phyloP scores from a whole-genome alignment of 345 rosid species.

The Rhizophora mangle region DNA sequence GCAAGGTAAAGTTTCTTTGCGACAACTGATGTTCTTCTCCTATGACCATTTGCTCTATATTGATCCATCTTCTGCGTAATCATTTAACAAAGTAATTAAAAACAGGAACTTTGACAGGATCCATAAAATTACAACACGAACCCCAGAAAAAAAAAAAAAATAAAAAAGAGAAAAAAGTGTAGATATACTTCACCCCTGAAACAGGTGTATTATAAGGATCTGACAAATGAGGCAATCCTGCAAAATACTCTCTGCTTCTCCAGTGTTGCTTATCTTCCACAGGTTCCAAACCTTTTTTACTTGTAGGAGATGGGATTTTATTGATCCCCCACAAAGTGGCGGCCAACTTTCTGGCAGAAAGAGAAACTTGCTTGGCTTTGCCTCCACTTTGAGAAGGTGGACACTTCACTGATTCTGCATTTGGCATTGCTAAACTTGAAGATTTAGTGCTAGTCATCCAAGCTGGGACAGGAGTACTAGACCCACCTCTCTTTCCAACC shows the following conservation, averaged over 20 bases:
- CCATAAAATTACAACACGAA: background rate
- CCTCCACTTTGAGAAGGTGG: constrained; percentile 21
- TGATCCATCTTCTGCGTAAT: constrained; percentile 42
- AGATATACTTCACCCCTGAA: constrained; percentile 44
- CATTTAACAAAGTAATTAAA: background rate
- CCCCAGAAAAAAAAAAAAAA: background rate
- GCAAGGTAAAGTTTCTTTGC: constrained; percentile 36
- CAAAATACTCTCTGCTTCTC: constrained; percentile 30
- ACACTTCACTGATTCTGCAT: constrained; percentile 30
- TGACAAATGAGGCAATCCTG: constrained; percentile 38
- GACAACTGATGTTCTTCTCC: constrained; percentile 39
- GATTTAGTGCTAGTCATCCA: constrained; percentile 50
- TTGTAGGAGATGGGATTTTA: constrained; percentile 41
- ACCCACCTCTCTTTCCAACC: constrained; percentile 54
- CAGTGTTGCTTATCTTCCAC: constrained; percentile 32
- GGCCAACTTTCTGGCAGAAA: constrained; percentile 84
- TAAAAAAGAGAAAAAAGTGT: too few relatives aligned
- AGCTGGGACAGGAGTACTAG: constrained; percentile 66
- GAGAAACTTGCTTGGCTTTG: constrained; percentile 35
- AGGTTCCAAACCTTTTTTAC: constrained; percentile 24
- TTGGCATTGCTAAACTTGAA: constrained; percentile 34
- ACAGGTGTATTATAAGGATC: constrained; percentile 54
- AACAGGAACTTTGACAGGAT: background rate
- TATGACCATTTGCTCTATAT: constrained; percentile 31
- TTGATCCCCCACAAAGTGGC: constrained; percentile 89